Evolutionary conservation across 345 rosid genomes (phyloP).

Genomic region (Punica granatum): DNA sequence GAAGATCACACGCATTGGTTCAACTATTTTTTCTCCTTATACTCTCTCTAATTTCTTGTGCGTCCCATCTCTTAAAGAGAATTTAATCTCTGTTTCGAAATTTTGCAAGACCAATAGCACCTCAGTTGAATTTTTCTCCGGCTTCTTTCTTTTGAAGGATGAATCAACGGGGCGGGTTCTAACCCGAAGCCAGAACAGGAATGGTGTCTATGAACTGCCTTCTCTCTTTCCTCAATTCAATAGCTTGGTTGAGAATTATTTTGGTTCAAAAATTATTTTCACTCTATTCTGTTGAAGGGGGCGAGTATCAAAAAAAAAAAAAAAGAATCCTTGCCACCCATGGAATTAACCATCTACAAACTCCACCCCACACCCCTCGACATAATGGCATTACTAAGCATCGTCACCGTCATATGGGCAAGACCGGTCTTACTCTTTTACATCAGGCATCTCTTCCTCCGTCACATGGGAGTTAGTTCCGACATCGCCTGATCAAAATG

Average conservation of each 20-base stretch:
- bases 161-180: not conserved
- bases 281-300: not conserved
- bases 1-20: not conserved
- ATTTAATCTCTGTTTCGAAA: not conserved
- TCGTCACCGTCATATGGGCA: not conserved
- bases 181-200: not conserved
- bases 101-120: not conserved
- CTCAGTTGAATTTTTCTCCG: not conserved
- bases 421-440: not conserved
- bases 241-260: not conserved
- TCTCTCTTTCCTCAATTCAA: not conserved
- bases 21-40: not conserved
- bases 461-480: no score
- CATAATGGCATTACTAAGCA: not conserved
- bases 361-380: not conserved
- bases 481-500: no score
- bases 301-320: not conserved
- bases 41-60: slow-evolving; percentile 1
- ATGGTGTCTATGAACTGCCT: not conserved
- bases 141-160: not conserved
- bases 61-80: not conserved
- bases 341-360: not conserved
- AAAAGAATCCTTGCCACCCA: not conserved
- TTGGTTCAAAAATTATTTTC: not conserved
- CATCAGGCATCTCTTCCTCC: not conserved